These are phyloP conservation scores for Fusarium caatingaense DNA, from an alignment of 2,329 filamentous ascomycete species.

Conservation along the genomic window DNA sequence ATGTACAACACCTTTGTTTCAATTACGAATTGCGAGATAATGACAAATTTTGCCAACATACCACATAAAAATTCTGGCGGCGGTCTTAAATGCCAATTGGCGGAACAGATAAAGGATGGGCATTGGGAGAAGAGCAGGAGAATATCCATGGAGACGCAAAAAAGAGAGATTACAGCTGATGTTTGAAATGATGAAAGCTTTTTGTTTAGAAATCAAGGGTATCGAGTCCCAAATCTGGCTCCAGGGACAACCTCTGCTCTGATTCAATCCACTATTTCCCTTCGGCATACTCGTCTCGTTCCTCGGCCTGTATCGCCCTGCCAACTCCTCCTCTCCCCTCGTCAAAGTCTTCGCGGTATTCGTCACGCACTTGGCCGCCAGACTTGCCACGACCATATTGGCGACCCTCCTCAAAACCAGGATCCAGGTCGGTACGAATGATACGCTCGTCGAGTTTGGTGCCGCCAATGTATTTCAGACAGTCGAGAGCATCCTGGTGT, in stretches of 20 bases:
- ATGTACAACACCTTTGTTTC: constrained; percentile 49
- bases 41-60: constrained; percentile 29
- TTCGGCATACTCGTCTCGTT: constrained; percentile 56
- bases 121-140: neutral
- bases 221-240: constrained; percentile 38
- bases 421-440: constrained; percentile 94
- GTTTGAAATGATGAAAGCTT: constrained; percentile 12
- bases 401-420: constrained; percentile 93
- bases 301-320: constrained; percentile 73
- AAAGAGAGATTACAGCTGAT: constrained; percentile 13
- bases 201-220: constrained; percentile 39
- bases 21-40: constrained; percentile 42
- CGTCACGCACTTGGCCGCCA: constrained; percentile 95
- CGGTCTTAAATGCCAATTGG: constrained; percentile 31
- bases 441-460: constrained; percentile 98
- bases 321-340: constrained; percentile 93
- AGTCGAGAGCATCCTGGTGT: constrained; percentile 95
- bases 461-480: constrained; percentile 97
- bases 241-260: neutral
- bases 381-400: constrained; percentile 97
- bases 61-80: constrained; percentile 11
- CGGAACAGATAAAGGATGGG: constrained; percentile 38
- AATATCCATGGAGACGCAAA: constrained; percentile 13
- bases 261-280: constrained; percentile 39
- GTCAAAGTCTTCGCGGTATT: constrained; percentile 97